These are phyloP conservation scores for Coprinopsis marcescibilis DNA, from an alignment of 768 basidiomycete species.

Conservation along the genomic window DNA sequence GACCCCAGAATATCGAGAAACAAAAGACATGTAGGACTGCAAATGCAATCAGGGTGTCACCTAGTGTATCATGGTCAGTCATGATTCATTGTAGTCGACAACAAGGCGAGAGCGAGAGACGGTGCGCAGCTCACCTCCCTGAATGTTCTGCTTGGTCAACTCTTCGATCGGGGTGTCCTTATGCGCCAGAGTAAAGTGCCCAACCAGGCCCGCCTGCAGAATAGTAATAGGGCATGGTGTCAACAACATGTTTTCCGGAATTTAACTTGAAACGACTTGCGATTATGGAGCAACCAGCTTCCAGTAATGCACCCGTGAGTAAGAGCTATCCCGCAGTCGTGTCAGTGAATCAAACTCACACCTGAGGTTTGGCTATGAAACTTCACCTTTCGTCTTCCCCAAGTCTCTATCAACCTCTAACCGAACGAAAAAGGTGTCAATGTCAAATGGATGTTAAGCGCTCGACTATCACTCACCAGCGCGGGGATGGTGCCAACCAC, in stretches of 20 bases:
- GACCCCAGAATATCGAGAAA: slow-evolving; percentile 74
- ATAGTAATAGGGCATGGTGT: background rate
- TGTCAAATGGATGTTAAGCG: no score
- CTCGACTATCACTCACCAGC: slow-evolving; percentile 37
- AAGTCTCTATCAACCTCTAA: slow-evolving; percentile 62
- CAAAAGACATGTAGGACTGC: slow-evolving; percentile 72
- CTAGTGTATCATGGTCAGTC: slow-evolving; percentile 21
- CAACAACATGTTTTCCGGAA: background rate
- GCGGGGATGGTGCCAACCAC: slow-evolving; percentile 70
- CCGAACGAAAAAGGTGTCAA: no score
- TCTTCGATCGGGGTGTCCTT: slow-evolving; percentile 37
- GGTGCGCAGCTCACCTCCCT: slow-evolving; percentile 38
- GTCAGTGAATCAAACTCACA: no score
- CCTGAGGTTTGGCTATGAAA: background rate
- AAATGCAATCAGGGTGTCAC: slow-evolving; percentile 66
- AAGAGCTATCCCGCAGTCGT: slow-evolving; percentile 44
- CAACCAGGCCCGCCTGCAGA: slow-evolving; percentile 60
- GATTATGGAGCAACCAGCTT: slow-evolving; percentile 59
- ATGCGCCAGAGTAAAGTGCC: slow-evolving; percentile 61
- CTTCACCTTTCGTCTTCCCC: slow-evolving; percentile 64
- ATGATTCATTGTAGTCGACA: no score
- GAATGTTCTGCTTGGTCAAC: slow-evolving; percentile 51
- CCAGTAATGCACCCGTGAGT: slow-evolving; percentile 54
- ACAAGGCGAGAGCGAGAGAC: background rate
- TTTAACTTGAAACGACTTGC: no score